A percentile compares a stretch with the other conserved stretches of the same genome.
phyloP scores from a whole-genome alignment of 2,329 filamentous ascomycete genomes.

The Aspergillus sp. region DNA sequence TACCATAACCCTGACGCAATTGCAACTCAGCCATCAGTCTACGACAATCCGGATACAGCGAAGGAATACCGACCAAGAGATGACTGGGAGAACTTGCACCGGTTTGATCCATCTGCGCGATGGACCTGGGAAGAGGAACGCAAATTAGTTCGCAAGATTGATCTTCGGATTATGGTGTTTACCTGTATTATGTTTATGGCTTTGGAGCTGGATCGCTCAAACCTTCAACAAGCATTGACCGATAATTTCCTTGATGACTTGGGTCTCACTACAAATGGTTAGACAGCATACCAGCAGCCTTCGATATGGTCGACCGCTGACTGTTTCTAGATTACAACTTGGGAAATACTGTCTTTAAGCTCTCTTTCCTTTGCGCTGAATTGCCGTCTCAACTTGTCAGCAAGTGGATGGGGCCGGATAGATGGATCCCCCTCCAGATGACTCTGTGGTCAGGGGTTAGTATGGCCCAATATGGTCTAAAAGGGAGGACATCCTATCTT shows the following conservation, averaged over 20 bases:
- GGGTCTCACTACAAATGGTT: constrained; percentile 2
- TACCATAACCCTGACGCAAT: constrained; percentile 20
- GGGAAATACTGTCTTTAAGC: constrained; percentile 51
- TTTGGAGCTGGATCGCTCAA: constrained; percentile 53
- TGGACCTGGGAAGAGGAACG: not conserved
- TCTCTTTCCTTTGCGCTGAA: constrained; percentile 49
- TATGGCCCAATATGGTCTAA: constrained; percentile 38
- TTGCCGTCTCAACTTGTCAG: constrained; percentile 53
- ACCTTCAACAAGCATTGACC: constrained; percentile 50
- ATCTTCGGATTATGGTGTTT: not conserved
- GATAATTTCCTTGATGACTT: constrained; percentile 46
- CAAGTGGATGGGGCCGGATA: constrained; percentile 49
- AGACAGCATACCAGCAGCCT: constrained; percentile 29
- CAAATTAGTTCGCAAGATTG: not conserved
- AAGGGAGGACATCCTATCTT: constrained; percentile 34
- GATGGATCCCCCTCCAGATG: constrained; percentile 52
- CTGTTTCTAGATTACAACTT: constrained; percentile 32
- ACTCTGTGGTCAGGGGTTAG: constrained; percentile 47
- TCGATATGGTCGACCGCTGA: constrained; percentile 12
- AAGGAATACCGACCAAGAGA: constrained; percentile 25
- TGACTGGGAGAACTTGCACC: constrained; percentile 23
- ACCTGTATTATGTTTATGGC: constrained; percentile 54
- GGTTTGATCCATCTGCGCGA: not conserved
- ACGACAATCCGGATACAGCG: constrained; percentile 37
- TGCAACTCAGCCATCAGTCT: constrained; percentile 42